phyloP scores from a whole-genome alignment of 768 basidiomycete genomes.

The Exsudoporus frostii region DNA sequence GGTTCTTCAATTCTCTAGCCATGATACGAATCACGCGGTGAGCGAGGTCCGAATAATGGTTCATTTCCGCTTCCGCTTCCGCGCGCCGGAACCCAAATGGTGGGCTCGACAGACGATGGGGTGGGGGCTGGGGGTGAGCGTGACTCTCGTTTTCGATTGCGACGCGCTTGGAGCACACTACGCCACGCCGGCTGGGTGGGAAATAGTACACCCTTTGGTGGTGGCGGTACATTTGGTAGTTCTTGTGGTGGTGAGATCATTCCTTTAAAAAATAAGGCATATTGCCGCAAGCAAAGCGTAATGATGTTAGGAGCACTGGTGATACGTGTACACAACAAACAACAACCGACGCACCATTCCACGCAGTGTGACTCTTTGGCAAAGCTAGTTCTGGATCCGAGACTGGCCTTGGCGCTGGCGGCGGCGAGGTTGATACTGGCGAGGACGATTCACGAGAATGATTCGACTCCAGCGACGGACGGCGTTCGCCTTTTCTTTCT shows the following conservation, averaged over 20 bases:
- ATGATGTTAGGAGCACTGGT: neutral
- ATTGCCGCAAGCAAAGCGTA: neutral
- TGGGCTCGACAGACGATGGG: slow-evolving; percentile 51
- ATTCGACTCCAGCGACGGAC: neutral
- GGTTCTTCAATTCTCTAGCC: too few species aligned
- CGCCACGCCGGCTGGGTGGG: neutral
- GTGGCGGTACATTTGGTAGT: too few species aligned
- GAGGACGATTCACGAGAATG: neutral
- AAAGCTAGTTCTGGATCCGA: neutral
- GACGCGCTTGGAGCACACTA: neutral
- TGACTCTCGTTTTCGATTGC: neutral
- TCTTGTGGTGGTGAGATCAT: too few species aligned
- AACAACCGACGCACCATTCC: neutral
- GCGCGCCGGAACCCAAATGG: slow-evolving; percentile 51
- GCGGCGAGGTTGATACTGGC: too few species aligned
- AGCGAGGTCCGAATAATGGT: slow-evolving; percentile 71
- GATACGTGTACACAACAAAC: neutral
- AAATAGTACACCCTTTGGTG: neutral
- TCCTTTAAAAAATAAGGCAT: neutral
- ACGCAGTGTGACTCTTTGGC: neutral
- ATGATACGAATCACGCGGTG: slow-evolving; percentile 36
- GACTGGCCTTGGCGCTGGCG: neutral
- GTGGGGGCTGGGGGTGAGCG: slow-evolving; percentile 38
- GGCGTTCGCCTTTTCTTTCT: neutral
- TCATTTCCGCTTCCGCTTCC: too few species aligned